Conservation (phyloP, 2,329 filamentous ascomycete species). For the Nemania abortiva region DNA sequence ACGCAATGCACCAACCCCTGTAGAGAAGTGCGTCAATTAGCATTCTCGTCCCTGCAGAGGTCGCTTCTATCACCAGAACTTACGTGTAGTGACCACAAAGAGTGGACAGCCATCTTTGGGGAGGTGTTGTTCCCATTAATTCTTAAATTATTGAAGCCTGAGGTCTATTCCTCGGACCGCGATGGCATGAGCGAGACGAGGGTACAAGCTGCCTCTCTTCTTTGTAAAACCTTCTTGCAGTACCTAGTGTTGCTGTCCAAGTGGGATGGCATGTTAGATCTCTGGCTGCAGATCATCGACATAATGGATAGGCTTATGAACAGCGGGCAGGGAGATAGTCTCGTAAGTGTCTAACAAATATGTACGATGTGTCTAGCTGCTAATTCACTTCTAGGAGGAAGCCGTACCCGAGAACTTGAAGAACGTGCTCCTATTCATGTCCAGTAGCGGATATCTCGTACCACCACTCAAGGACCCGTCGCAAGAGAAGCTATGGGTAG, state of each 20-base stretch:
- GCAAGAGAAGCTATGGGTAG: conserved; percentile 69
- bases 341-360: conserved; percentile 69
- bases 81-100: conserved; percentile 83
- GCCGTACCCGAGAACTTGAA: conserved; percentile 95
- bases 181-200: conserved; percentile 95
- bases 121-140: conserved; percentile 95
- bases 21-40: conserved; percentile 89
- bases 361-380: conserved; percentile 6
- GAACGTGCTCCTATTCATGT: conserved; percentile 96
- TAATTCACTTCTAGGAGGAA: conserved; percentile 74
- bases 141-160: conserved; percentile 86
- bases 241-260: conserved; percentile 87
- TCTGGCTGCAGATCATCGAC: conserved; percentile 93
- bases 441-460: conserved; percentile 85
- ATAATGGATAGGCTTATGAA: conserved; percentile 98
- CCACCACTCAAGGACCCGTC: conserved; percentile 70
- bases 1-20: conserved; percentile 95
- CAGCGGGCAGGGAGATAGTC: conserved; percentile 88
- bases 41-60: conserved; percentile 86
- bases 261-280: conserved; percentile 88
- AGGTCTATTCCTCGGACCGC: conserved; percentile 91
- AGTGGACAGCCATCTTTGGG: conserved; percentile 95
- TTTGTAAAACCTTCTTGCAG: conserved; percentile 96
- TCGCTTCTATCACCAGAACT: conserved; percentile 87
- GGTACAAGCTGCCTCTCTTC: conserved; percentile 87